Percentiles rank a stretch among this genome's conserved stretches.
Evolutionary conservation across 202 grass and related monocot species (phyloP).

Genomic region (Schoenoplectus tabernaemontani): DNA sequence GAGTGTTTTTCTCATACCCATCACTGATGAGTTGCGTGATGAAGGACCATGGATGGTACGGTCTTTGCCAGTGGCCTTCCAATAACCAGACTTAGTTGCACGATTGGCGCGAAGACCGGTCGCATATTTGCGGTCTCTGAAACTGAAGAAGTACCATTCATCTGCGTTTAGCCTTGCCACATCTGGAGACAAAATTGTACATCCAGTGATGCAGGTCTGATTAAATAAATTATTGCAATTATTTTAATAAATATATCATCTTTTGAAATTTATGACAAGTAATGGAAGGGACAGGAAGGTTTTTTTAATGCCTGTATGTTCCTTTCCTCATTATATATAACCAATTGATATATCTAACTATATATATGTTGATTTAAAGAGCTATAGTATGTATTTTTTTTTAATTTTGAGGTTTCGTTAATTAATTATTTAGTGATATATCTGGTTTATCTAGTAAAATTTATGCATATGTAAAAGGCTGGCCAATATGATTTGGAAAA

Average conservation of each 20-base stretch:
- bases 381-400: background rate
- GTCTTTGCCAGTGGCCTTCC: conserved; percentile 74
- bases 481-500: background rate
- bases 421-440: background rate
- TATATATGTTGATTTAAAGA: background rate
- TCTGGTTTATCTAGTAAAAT: background rate
- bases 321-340: too few relatives aligned
- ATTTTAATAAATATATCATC: background rate
- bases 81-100: conserved; percentile 51
- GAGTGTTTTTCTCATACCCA: conserved; percentile 61
- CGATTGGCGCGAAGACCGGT: conserved; percentile 62
- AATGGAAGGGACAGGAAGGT: too few relatives aligned
- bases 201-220: background rate
- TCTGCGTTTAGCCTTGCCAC: conserved; percentile 33
- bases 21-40: background rate
- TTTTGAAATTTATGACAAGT: too few relatives aligned
- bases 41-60: conserved; percentile 20
- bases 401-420: background rate
- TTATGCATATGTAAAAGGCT: background rate
- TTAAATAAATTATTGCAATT: background rate
- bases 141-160: conserved; percentile 74
- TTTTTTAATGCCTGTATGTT: background rate
- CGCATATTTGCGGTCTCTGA: conserved; percentile 50
- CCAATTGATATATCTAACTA: too few relatives aligned
- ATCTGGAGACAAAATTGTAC: conserved; percentile 21